Base-by-base conservation (phyloP, 2,329 filamentous ascomycete species). In the Metarhizium anisopliae region DNA sequence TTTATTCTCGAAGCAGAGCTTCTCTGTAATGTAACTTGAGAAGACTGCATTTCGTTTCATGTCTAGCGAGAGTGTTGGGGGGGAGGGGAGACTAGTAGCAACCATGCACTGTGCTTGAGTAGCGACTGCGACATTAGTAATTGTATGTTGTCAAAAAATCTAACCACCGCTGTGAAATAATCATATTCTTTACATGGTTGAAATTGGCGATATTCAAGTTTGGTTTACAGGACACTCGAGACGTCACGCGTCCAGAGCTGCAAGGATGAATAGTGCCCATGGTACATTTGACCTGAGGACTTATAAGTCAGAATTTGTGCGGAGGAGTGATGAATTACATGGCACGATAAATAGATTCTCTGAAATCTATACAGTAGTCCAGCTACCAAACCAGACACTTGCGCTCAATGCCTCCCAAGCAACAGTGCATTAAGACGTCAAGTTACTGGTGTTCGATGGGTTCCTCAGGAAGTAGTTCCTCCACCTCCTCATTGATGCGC, bases 1-100 rank as follows among this genome's bases (percentile, higher is more conserved):
- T 97, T 89, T 70, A 99, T 99, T 58, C 79, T 99, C 56, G 93
- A 97, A 77, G 89, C 89, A 36, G 92, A 96, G 75, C 74, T 96
- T 60, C 78, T 97, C 43, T 93, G 89, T 72, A 86, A 84, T 62
- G 91, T 96, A 58, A 82, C 77, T n/a, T 59, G 55, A 57, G 35
- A 29, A 6, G 16, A 30, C 6, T 20, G 18, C 10, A 20, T 6
- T 18, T 20, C 10, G 8, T 16, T 49, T 20, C 11, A 45, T 18
- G 42, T 18, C 42, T 20, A 18, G 5, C 6, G n/a, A 49, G 16
- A 30, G 45, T 47, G 43, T 47, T 25, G 4, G 25, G 25, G 25
- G 25, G 3, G 25, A 25, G 8, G n/a, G 4, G 6, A 47, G n/a
- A 43, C 7, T 14, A 25, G 18, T 25, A 20, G n/a, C 10, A n/a